Evolutionary conservation across 2,329 filamentous ascomycete genomes (phyloP), one percentile per base, ranked within the genome.

Genomic region (Proliferodiscus dingleyae): DNA sequence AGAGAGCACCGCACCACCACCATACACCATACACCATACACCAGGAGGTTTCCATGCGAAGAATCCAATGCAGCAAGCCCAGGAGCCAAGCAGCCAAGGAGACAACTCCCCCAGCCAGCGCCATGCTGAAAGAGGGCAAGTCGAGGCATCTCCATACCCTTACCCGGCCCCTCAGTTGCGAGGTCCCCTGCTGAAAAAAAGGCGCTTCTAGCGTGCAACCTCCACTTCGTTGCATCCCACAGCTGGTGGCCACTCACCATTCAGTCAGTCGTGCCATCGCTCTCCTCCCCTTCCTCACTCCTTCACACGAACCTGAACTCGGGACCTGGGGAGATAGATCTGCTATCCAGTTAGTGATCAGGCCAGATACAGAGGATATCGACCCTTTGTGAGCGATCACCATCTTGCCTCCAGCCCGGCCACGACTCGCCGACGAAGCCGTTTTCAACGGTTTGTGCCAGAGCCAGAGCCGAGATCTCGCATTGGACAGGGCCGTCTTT

Each of bases 401-500:
- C 6, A 26, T 6, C 24, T 11, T 11, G 6, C 24, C 11, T 26
- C 11, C 24, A 42, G 13, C 33, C 33, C n/a, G 10, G 29, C 13
- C 33, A 11, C 33, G 11, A 32, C 16, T 37, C 34, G 36, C 28
- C 36, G n/a, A n/a, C n/a, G 11, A 38, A 18, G 22, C 29, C 28
- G 15, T 23, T 30, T 28, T 28, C 19, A 41, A 34, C n/a, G 15
- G 38, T 29, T 30, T 16, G 28, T 28, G 37, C 50, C 34, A 42
- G 48, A 37, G 16, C 36, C 16, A 37, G 38, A 41, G 23, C 32
- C 32, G 32, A 44, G 41, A 16, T 41, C 24, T 50, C 47, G 37
- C 46, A 41, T 48, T 45, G 37, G 43, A 50, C 45, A 29, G 24
- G n/a, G 39, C 24, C 24, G 6, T 26, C 24, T 36, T 42, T 43